Evolutionary conservation across 495 filamentous ascomycete species (phyloP), one percentile per base, ranked within the genome.

Genomic region (Daldinia vernicosa): DNA sequence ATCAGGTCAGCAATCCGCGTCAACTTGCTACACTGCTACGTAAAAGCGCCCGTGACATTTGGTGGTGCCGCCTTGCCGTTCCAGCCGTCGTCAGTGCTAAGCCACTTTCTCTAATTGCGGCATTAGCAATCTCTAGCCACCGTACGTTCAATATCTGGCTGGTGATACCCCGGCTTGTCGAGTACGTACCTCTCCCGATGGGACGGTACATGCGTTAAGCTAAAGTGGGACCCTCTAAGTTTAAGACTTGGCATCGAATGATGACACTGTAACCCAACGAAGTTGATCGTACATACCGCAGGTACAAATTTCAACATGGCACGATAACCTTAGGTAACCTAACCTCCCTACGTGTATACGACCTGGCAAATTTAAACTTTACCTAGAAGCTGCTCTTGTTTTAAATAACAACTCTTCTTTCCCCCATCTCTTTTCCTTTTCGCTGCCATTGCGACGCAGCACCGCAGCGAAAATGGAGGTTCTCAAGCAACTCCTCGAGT

Each of bases 401-500:
- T 60, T 47, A 47, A 47, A 47, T 47, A 47, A 4, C 32, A 32
- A 32, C 35, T 43, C 17, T 15, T 27, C 30, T 7, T 52, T 27
- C 22, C 52, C 15, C 24, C 12, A 39, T 47, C 28, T 30, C 12
- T 43, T 30, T 24, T 51, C 28, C 66, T 30, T 27, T 28, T 57
- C 37, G 9, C 33, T 30, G 26, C 7, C 43, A 56, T 53, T 27
- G 15, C 45, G 27, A 51, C 14, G 45, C 39, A 56, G 66, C 15
- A 37, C 53, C 68, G 40, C 59, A 7, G 33, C 56, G 33, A 58
- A 60, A 14, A 69, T 74, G 59, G 71, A 74, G 50, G 33, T 14
- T 60, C 45, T 80, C 64, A 82, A 79, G 47, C 43, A 67, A 39
- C 47, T 75, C 69, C 47, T 84, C 72, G 80, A 85, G 72, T 78